These are phyloP conservation scores for Aspergillus sp. DNA, from an alignment of 2,329 filamentous ascomycete species.

Conservation along the genomic window DNA sequence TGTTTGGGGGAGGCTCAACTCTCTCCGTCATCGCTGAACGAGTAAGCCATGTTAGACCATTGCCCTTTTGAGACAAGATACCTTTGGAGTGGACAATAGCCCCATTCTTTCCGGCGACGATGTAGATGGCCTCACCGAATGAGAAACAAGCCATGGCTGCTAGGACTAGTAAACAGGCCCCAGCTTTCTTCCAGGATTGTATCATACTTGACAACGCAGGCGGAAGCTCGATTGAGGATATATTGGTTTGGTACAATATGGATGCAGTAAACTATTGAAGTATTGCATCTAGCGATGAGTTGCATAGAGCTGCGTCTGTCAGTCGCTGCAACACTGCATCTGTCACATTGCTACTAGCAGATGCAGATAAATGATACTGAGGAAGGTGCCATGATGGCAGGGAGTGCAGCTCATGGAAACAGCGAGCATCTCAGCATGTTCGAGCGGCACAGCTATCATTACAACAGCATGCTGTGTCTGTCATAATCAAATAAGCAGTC, in stretches of 20 bases:
- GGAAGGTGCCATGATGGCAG: neutral
- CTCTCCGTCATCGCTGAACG: neutral
- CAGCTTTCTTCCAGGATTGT: neutral
- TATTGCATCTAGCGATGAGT: neutral
- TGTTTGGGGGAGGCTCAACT: conserved; percentile 9
- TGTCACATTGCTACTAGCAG: neutral
- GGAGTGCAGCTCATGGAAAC: neutral
- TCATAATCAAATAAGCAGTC: neutral
- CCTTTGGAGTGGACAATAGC: neutral
- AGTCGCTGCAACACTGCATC: neutral
- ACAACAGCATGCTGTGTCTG: too few species aligned
- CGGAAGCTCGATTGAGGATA: neutral
- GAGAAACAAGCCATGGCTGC: neutral
- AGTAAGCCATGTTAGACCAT: neutral
- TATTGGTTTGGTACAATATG: neutral
- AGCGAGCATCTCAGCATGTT: neutral
- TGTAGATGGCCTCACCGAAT: neutral
- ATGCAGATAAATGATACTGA: neutral
- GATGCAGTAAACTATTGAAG: neutral
- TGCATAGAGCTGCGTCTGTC: neutral
- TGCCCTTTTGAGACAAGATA: too few species aligned
- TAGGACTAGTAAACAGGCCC: neutral
- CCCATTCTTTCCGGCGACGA: neutral
- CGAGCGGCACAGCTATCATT: too few species aligned
- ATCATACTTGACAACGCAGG: neutral